Base-by-base conservation (phyloP, 2,329 filamentous ascomycete genomes). In the Fusarium devonianum region DNA sequence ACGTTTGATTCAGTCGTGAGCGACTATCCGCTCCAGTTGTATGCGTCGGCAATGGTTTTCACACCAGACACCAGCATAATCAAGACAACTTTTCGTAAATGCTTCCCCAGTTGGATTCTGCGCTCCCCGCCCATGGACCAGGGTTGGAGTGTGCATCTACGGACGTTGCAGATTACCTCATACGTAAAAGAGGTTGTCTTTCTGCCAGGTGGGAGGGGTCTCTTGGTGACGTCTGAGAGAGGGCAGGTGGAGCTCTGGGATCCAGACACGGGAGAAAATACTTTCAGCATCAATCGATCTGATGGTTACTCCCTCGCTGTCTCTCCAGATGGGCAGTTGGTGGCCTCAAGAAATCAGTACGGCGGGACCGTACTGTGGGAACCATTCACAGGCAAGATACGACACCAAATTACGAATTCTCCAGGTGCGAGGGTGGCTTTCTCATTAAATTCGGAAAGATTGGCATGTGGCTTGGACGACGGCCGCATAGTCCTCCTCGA, bases 1-100 rank as follows among this genome's bases (percentile, higher is more conserved):
- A 23, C n/a, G n/a, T 3, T 2, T 9, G 23, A 30, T 7, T 6
- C 11, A 0, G 5, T 30, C 4, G 32, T 32, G 7, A 3, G 16
- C 4, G 7, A 30, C 5, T n/a, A 30, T 10, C 38, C 38, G 7
- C 38, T 41, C 5, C 38, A 41, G 26, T 13, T 41, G 13, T 41
- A 41, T 4, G 13, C 26, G 8, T 41, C 38, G 3, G 38, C 22
- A 0, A 12, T 41, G 7, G 26, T 22, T 5, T 41, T 32, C 10
- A 26, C 38, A 2, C 38, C 38, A 1, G 2, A 17, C 2, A 2
- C 17, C 11, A 41, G 38, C 13, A 23, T 41, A 4, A 6, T 41
- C 13, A 22, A 4, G 13, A 5, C 6, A 7, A 2, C 38, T 32
- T 41, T 41, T 11, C 7, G 2, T 7, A 23, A 23, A 4, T 21